phyloP scores from a whole-genome alignment of 176 grass and related monocot species.

The Puya raimondii region DNA sequence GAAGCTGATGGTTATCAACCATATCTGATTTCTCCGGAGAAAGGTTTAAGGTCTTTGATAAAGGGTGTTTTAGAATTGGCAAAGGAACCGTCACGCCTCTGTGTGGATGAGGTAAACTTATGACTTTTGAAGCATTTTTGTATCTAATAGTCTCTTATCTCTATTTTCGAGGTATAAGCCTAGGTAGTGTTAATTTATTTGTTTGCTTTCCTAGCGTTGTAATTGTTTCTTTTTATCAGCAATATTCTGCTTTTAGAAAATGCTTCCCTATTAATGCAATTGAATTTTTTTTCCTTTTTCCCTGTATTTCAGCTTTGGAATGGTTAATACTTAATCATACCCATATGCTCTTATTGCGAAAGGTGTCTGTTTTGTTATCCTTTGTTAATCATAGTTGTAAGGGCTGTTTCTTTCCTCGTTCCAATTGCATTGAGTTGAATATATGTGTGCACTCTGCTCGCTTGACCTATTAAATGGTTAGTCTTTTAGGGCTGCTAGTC shows the following conservation, averaged over 20 bases:
- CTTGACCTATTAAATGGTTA: too few relatives aligned
- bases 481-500: too few relatives aligned
- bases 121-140: background rate
- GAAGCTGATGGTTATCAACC: conserved; percentile 96
- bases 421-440: too few relatives aligned
- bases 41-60: conserved; percentile 89
- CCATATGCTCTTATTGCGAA: too few relatives aligned
- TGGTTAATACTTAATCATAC: too few relatives aligned
- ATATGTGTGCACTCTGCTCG: too few relatives aligned
- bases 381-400: too few relatives aligned
- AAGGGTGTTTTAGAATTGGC: conserved; percentile 94
- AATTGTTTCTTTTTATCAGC: conserved; percentile 5
- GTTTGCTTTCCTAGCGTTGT: conserved; percentile 9
- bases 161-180: background rate
- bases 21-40: conserved; percentile 92
- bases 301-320: too few relatives aligned
- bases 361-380: too few relatives aligned
- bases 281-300: too few relatives aligned
- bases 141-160: too few relatives aligned
- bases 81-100: conserved; percentile 81
- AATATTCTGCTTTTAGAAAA: background rate
- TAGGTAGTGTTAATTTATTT: conserved; percentile 1
- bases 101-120: conserved; percentile 75
- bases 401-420: too few relatives aligned
- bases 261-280: background rate